Evolutionary conservation across 2,329 filamentous ascomycete genomes (phyloP).

Genomic region (Penicillium sp.): DNA sequence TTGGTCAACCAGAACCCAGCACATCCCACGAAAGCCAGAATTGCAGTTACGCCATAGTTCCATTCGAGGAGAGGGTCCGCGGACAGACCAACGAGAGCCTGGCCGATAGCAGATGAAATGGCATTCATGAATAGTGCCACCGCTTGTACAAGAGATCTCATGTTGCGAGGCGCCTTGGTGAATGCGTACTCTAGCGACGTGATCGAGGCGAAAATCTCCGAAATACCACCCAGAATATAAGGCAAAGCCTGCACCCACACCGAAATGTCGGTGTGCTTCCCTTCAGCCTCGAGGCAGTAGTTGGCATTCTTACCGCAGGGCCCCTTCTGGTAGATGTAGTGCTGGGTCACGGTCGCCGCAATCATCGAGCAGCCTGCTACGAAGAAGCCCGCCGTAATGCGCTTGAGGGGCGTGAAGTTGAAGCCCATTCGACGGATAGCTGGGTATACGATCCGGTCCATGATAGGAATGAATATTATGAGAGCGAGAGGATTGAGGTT

Average conservation of each 20-base stretch:
- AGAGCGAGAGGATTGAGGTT: conserved; percentile 55
- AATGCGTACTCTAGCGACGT: conserved; percentile 72
- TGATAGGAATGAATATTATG: conserved; percentile 55
- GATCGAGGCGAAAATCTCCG: conserved; percentile 58
- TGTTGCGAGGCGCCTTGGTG: conserved; percentile 74
- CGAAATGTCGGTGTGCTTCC: conserved; percentile 57
- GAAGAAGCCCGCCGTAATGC: conserved; percentile 53
- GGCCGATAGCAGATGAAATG: conserved; percentile 66
- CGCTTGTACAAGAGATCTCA: conserved; percentile 70
- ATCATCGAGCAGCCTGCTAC: conserved; percentile 51
- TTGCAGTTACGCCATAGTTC: conserved; percentile 66
- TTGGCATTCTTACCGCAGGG: conserved; percentile 58
- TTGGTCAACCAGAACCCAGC: conserved; percentile 67
- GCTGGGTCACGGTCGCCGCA: conserved; percentile 50
- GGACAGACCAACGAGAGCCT: conserved; percentile 62
- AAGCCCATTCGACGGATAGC: conserved; percentile 47
- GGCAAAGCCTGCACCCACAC: conserved; percentile 56
- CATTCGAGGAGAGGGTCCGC: conserved; percentile 65
- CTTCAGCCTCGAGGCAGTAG: conserved; percentile 46
- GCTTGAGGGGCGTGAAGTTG: conserved; percentile 54
- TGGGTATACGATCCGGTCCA: conserved; percentile 55
- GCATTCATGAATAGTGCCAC: conserved; percentile 70
- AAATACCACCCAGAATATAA: conserved; percentile 55
- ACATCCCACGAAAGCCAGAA: conserved; percentile 62
- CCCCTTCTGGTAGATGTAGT: conserved; percentile 58